A percentile compares a stretch with the other conserved stretches of the same genome.
Evolutionary conservation across 129 eudicot species (phyloP).

Genomic region (Arctium minus): DNA sequence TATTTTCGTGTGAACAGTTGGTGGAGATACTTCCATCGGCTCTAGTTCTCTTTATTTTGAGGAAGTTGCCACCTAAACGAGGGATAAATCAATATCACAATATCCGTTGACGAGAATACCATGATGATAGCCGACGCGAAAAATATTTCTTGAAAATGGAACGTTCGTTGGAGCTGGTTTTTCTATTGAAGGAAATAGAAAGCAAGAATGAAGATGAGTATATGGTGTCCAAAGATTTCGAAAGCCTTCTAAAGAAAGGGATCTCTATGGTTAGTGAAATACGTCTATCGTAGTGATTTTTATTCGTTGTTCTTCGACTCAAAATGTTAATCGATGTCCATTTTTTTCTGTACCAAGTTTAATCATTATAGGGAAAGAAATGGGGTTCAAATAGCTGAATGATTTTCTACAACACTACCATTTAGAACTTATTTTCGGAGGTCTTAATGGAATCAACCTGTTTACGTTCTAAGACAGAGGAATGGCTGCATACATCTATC

Average conservation of each 20-base stretch:
- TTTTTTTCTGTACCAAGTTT: not conserved
- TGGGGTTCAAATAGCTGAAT: not conserved
- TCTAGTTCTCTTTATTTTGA: slow-evolving; percentile 77
- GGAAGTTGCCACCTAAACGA: slow-evolving; percentile 91
- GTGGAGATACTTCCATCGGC: slow-evolving; percentile 90
- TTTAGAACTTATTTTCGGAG: not conserved
- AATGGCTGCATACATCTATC: no score
- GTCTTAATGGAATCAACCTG: not conserved
- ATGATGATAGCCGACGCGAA: not conserved
- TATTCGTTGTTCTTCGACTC: not conserved
- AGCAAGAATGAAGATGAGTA: slow-evolving; percentile 1
- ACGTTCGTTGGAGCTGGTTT: not conserved
- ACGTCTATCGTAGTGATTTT: not conserved
- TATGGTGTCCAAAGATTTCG: slow-evolving; percentile 13
- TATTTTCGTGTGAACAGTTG: slow-evolving; percentile 34
- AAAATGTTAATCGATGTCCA: not conserved
- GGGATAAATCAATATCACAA: slow-evolving; percentile 85
- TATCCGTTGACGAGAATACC: slow-evolving; percentile 39
- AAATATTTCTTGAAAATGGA: slow-evolving; percentile 6
- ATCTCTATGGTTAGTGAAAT: not conserved
- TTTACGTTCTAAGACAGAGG: no score
- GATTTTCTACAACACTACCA: not conserved
- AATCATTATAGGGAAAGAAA: not conserved
- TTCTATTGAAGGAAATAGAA: slow-evolving; percentile 1
- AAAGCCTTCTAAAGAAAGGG: not conserved